A percentile compares a stretch with the other conserved stretches of the same genome.
phyloP scores from a whole-genome alignment of 75 land plant genomes.

The Sequoia sempervirens region DNA sequence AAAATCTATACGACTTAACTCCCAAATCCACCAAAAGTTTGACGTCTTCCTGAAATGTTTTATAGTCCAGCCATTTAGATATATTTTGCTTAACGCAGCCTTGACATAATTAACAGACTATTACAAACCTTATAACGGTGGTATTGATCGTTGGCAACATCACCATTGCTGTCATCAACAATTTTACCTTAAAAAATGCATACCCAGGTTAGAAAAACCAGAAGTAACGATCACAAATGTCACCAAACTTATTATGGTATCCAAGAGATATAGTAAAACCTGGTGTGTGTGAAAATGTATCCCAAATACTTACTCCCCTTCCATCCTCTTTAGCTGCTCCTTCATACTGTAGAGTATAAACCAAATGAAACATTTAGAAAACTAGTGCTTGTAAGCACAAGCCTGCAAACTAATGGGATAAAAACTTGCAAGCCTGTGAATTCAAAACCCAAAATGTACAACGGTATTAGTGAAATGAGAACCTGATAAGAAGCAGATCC shows the following conservation, averaged over 20 bases:
- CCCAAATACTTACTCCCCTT: neutral
- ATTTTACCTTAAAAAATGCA: slow-evolving; percentile 7
- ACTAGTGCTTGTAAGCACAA: no score
- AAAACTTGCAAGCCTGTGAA: no score
- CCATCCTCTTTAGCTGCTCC: slow-evolving; percentile 1
- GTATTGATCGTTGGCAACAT: slow-evolving; percentile 14
- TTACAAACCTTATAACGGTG: slow-evolving; percentile 22
- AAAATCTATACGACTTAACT: neutral
- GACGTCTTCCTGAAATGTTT: neutral
- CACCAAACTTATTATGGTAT: no score
- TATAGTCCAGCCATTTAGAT: no score
- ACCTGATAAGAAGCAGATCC: slow-evolving; percentile 1
- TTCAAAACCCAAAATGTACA: no score
- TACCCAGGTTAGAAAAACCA: no score
- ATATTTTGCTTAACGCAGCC: no score
- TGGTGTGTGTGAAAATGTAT: neutral
- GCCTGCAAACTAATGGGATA: no score
- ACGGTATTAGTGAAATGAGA: neutral
- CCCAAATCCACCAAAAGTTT: slow-evolving; percentile 2
- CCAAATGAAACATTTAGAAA: neutral
- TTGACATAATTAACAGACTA: neutral
- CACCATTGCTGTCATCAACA: slow-evolving; percentile 16
- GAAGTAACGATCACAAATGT: no score
- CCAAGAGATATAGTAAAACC: no score
- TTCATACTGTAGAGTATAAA: neutral